These are phyloP conservation scores for Sporobolomyces pararoseus DNA, from an alignment of 768 basidiomycete genomes.

Conservation along the genomic window DNA sequence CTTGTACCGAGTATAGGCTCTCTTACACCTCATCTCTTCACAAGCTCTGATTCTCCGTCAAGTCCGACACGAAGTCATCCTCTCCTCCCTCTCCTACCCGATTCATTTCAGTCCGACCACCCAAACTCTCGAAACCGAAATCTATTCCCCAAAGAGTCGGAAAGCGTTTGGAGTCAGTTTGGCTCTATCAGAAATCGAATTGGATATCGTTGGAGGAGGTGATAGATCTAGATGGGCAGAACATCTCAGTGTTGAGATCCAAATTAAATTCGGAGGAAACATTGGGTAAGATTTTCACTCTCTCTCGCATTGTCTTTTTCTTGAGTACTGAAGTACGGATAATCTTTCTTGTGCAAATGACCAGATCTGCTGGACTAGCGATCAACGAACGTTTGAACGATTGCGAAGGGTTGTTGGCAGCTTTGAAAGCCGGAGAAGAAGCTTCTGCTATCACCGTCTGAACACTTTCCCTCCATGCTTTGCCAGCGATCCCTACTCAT, in stretches of 20 bases:
- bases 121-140: constrained; percentile 6
- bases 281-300: neutral
- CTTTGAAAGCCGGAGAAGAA: constrained; percentile 1
- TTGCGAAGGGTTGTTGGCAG: constrained; percentile 9
- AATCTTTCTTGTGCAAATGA: neutral
- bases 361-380: constrained; percentile 10
- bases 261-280: constrained; percentile 10
- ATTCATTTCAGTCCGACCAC: constrained; percentile 5
- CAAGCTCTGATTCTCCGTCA: constrained; percentile 14
- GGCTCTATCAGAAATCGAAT: neutral
- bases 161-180: constrained; percentile 4
- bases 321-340: neutral
- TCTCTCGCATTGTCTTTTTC: neutral
- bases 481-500: no score
- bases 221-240: constrained; percentile 7
- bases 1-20: neutral
- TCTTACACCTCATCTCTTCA: constrained; percentile 17
- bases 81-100: constrained; percentile 27
- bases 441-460: constrained; percentile 1
- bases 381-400: constrained; percentile 21
- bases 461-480: no score
- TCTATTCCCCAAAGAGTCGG: neutral
- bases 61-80: constrained; percentile 23
- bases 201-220: neutral
- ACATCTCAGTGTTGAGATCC: constrained; percentile 7